Evolutionary conservation across 2,329 filamentous ascomycete species (phyloP).

Genomic region (Fusarium tupiense): DNA sequence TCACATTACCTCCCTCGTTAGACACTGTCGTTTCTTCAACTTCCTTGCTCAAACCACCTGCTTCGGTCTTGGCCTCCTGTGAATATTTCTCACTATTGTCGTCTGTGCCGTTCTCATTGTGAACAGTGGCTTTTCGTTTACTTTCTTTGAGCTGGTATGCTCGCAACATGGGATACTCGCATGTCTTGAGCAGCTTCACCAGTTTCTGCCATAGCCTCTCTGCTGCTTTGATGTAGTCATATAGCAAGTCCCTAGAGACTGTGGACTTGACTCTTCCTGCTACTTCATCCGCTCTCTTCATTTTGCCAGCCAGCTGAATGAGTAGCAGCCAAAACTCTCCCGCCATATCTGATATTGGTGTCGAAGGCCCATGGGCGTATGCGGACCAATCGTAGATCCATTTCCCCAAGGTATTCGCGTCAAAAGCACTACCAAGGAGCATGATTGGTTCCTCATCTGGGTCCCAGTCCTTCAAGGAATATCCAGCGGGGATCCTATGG

Average conservation of each 20-base stretch:
- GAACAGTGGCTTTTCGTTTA: fast-evolving
- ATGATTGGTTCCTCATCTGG: not conserved
- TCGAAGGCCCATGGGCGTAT: not conserved
- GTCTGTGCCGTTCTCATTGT: fast-evolving
- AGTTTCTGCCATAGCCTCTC: fast-evolving
- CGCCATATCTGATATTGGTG: not conserved
- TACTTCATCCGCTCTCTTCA: fast-evolving
- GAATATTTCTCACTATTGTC: fast-evolving
- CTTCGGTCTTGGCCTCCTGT: fast-evolving
- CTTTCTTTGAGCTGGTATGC: not conserved
- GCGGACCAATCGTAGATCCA: not conserved
- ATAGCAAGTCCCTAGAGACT: fast-evolving
- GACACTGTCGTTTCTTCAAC: fast-evolving
- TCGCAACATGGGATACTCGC: not conserved
- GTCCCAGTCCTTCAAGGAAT: not conserved
- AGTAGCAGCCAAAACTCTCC: not conserved
- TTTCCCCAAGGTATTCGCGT: not conserved
- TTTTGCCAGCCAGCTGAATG: fast-evolving
- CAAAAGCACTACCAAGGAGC: not conserved
- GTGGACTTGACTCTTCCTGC: fast-evolving
- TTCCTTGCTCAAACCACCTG: fast-evolving
- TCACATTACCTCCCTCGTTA: fast-evolving
- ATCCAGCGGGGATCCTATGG: fast-evolving
- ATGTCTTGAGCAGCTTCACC: not conserved
- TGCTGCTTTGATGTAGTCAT: fast-evolving